phyloP scores from a whole-genome alignment of 2,329 filamentous ascomycete genomes.

The Aschersonia sp. region DNA sequence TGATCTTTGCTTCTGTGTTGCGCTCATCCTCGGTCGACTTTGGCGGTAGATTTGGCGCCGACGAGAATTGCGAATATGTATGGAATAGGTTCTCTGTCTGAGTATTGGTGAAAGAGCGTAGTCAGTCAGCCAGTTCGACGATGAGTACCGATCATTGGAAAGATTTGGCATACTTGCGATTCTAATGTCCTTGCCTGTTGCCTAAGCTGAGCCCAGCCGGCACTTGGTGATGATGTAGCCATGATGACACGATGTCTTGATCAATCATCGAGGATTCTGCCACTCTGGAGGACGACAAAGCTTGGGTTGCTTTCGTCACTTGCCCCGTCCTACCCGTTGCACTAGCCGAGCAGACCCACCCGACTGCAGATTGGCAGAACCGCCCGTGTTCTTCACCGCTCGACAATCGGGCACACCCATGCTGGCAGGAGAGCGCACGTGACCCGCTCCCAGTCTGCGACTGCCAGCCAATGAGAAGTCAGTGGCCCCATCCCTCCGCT shows the following conservation, averaged over 20 bases:
- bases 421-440: too few species aligned
- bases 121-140: not conserved
- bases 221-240: constrained; percentile 37
- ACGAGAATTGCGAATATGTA: constrained; percentile 81
- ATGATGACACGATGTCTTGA: constrained; percentile 18
- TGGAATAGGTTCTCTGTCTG: constrained; percentile 77
- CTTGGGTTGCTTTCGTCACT: not conserved
- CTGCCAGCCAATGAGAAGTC: constrained; percentile 3
- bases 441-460: not conserved
- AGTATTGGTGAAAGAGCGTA: not conserved
- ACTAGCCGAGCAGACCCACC: not conserved
- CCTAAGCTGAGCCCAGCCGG: constrained; percentile 84
- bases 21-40: constrained; percentile 79
- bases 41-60: constrained; percentile 60
- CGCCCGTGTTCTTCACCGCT: not conserved
- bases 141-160: not conserved
- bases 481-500: not conserved
- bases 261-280: not conserved
- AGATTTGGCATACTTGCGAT: constrained; percentile 52
- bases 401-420: too few species aligned
- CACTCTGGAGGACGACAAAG: not conserved
- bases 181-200: constrained; percentile 84
- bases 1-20: constrained; percentile 64
- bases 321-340: not conserved
- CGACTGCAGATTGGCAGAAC: not conserved